Percentiles rank a stretch among this genome's conserved stretches.
phyloP scores from a whole-genome alignment of 2,329 filamentous ascomycete species.

The Claviceps sp. region DNA sequence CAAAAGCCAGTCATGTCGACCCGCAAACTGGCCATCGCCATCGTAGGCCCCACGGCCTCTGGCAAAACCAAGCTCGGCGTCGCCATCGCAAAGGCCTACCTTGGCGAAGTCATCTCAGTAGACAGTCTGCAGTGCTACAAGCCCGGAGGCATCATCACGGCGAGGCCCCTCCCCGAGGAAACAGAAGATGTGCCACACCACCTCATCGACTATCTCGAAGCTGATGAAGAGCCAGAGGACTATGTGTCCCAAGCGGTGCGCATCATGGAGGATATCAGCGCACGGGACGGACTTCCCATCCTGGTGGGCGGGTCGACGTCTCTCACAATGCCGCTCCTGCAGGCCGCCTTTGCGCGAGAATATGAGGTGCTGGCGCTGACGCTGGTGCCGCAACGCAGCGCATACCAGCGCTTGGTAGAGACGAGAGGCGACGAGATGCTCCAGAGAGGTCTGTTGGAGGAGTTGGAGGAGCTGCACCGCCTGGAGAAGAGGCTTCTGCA shows the following conservation, averaged over 20 bases:
- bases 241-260: neutral
- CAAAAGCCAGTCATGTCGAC: neutral
- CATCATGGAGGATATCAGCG: neutral
- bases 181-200: neutral
- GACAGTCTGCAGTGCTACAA: conserved; percentile 4
- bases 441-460: neutral
- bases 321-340: neutral
- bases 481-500: neutral
- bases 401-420: neutral
- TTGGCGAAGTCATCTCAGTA: conserved; percentile 1
- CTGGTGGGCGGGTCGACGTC: conserved; percentile 2
- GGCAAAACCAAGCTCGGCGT: conserved; percentile 4
- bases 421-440: neutral
- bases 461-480: neutral
- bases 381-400: neutral
- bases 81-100: neutral
- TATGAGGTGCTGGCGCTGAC: neutral
- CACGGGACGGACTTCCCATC: neutral
- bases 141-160: neutral
- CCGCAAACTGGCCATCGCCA: neutral
- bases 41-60: conserved; percentile 1
- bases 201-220: neutral
- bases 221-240: conserved; percentile 1
- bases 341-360: neutral
- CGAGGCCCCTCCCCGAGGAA: neutral